Evolutionary conservation across 2,329 filamentous ascomycete species (phyloP).

Genomic region (Aspergillus chevalieri): DNA sequence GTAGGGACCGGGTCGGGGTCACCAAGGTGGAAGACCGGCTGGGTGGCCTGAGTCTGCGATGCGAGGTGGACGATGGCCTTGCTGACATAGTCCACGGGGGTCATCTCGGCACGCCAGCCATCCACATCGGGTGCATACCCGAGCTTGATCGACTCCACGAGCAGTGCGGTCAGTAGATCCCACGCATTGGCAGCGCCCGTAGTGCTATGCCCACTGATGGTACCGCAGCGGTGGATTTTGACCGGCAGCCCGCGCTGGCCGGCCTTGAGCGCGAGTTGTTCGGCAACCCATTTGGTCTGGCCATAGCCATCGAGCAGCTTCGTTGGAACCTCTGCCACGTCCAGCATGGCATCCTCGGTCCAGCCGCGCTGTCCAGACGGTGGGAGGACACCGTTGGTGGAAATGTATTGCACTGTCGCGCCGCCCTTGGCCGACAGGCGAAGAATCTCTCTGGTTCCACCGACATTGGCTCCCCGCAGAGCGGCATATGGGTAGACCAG

Average conservation of each 20-base stretch:
- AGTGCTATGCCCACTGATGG: conserved; percentile 69
- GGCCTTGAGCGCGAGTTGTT: conserved; percentile 66
- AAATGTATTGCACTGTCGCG: conserved; percentile 71
- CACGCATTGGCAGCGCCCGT: conserved; percentile 72
- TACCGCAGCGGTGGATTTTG: conserved; percentile 66
- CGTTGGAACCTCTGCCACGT: conserved; percentile 61
- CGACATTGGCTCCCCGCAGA: conserved; percentile 66
- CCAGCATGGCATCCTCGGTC: conserved; percentile 63
- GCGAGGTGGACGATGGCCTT: conserved; percentile 65
- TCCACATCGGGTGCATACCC: conserved; percentile 64
- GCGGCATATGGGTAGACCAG: conserved; percentile 77
- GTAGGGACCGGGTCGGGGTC: conserved; percentile 66
- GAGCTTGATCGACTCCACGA: conserved; percentile 70
- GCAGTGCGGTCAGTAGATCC: conserved; percentile 68
- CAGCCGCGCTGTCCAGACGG: conserved; percentile 60
- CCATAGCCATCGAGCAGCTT: conserved; percentile 69
- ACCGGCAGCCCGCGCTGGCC: conserved; percentile 63
- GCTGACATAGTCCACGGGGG: conserved; percentile 74
- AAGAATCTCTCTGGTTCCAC: conserved; percentile 70
- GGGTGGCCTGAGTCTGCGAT: conserved; percentile 56
- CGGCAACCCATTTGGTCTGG: conserved; percentile 76
- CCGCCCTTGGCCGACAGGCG: conserved; percentile 62
- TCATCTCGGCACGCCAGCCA: conserved; percentile 77
- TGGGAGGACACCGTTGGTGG: conserved; percentile 73
- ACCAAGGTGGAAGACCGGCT: conserved; percentile 67